These are phyloP conservation scores for Pseudonitzschia multistriata DNA, from an alignment of 108 stramenopile genomes.

Conservation along the genomic window DNA sequence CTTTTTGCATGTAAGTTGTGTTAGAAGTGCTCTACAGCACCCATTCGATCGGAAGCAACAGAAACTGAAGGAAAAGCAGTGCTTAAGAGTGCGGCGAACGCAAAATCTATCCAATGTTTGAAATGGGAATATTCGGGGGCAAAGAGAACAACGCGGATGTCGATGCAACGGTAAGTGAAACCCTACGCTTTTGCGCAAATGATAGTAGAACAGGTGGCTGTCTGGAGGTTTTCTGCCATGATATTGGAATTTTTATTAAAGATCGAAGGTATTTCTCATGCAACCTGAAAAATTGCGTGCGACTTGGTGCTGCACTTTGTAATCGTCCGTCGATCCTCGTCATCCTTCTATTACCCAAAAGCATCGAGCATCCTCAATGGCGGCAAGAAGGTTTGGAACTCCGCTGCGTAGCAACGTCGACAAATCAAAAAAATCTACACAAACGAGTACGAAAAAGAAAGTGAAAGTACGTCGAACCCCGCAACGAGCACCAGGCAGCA, in stretches of 20 bases:
- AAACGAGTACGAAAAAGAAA: conserved; percentile 1
- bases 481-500: neutral
- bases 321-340: neutral
- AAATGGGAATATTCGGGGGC: conserved; percentile 12
- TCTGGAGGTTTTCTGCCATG: neutral
- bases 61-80: neutral
- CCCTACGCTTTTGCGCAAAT: neutral
- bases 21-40: neutral
- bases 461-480: neutral
- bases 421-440: neutral
- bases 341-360: neutral
- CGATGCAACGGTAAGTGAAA: conserved; percentile 14
- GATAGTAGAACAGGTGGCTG: neutral
- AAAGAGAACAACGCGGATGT: conserved; percentile 4
- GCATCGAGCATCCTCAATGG: conserved; percentile 2
- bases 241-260: neutral
- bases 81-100: neutral
- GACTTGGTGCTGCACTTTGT: neutral
- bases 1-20: neutral
- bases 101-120: neutral
- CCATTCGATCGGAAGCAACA: neutral
- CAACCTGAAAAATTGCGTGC: neutral
- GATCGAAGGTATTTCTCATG: neutral
- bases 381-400: conserved; percentile 13
- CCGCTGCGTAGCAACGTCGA: conserved; percentile 16